A percentile compares a stretch with the other conserved stretches of the same genome.
Evolutionary conservation across 495 filamentous ascomycete genomes (phyloP).

Genomic region (Emericellopsis terricola): DNA sequence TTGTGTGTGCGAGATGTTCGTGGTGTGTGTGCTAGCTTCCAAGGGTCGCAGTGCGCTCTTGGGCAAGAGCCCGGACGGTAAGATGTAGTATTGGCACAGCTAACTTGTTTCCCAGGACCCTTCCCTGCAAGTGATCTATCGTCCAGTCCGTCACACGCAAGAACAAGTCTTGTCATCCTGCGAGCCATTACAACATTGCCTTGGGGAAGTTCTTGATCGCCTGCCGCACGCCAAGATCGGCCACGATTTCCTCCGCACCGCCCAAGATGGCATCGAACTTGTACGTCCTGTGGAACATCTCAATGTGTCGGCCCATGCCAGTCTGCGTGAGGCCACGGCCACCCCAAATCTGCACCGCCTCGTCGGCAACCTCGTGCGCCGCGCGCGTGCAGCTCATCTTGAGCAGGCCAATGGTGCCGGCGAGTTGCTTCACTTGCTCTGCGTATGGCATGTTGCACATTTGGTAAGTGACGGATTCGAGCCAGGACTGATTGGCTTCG

Average conservation of each 20-base stretch:
- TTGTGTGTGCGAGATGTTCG: background rate
- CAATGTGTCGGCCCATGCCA: slow-evolving; percentile 67
- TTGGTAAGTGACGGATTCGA: slow-evolving; percentile 67
- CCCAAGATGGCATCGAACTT: slow-evolving; percentile 84
- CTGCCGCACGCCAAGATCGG: slow-evolving; percentile 66
- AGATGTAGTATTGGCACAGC: too few relatives aligned
- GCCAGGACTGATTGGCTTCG: slow-evolving; percentile 72
- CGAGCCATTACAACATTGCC: slow-evolving; percentile 57
- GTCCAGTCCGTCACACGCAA: too few relatives aligned
- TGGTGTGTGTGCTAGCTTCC: too few relatives aligned
- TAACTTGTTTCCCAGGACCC: too few relatives aligned
- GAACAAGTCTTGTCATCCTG: too few relatives aligned
- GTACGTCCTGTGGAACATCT: slow-evolving; percentile 69
- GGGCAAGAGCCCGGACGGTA: too few relatives aligned
- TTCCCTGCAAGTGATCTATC: too few relatives aligned
- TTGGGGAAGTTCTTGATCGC: slow-evolving; percentile 72
- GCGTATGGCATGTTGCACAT: slow-evolving; percentile 76
- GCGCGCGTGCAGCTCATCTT: slow-evolving; percentile 62
- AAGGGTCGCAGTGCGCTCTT: too few relatives aligned
- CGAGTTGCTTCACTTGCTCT: slow-evolving; percentile 56
- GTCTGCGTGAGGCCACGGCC: slow-evolving; percentile 64
- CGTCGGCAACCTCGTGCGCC: slow-evolving; percentile 67
- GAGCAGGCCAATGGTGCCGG: slow-evolving; percentile 67
- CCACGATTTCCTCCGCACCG: slow-evolving; percentile 70
- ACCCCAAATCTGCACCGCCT: slow-evolving; percentile 74